A percentile compares a stretch with the other conserved stretches of the same genome.
phyloP scores from a whole-genome alignment of 345 rosid genomes.

The Combretum micranthum region DNA sequence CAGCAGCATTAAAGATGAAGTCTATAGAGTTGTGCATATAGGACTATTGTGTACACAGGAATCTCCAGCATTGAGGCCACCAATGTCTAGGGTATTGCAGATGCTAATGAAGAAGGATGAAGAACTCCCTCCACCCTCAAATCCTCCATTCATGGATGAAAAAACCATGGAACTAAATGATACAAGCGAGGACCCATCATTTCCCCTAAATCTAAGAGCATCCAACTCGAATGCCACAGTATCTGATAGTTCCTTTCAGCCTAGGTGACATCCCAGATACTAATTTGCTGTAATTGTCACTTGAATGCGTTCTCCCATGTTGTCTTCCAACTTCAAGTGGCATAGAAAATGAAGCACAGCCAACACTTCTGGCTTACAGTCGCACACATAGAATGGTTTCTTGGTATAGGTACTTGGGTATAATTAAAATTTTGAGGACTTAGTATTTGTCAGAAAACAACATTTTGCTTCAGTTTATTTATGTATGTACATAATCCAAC shows the following conservation, averaged over 20 bases:
- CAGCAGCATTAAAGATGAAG: conserved; percentile 41
- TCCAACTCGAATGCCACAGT: conserved; percentile 54
- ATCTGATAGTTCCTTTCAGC: conserved; percentile 55
- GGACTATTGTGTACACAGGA: conserved; percentile 87
- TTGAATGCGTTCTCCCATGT: too few species aligned
- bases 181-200: conserved; percentile 22
- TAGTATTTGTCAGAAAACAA: not conserved
- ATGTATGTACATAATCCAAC: too few species aligned
- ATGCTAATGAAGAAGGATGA: conserved; percentile 69
- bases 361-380: too few species aligned
- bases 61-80: conserved; percentile 54
- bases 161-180: conserved; percentile 70
- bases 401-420: too few species aligned
- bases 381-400: too few species aligned
- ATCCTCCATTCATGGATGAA: conserved; percentile 87
- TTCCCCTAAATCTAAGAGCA: conserved; percentile 32
- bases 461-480: too few species aligned
- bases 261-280: conserved; percentile 40
- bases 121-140: conserved; percentile 53
- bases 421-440: not conserved
- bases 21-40: conserved; percentile 57
- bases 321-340: too few species aligned
- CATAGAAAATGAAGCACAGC: too few species aligned
- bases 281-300: too few species aligned
- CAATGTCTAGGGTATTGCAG: conserved; percentile 69